These are phyloP conservation scores for Russula earlei DNA, from an alignment of 768 basidiomycete genomes.

Conservation along the genomic window DNA sequence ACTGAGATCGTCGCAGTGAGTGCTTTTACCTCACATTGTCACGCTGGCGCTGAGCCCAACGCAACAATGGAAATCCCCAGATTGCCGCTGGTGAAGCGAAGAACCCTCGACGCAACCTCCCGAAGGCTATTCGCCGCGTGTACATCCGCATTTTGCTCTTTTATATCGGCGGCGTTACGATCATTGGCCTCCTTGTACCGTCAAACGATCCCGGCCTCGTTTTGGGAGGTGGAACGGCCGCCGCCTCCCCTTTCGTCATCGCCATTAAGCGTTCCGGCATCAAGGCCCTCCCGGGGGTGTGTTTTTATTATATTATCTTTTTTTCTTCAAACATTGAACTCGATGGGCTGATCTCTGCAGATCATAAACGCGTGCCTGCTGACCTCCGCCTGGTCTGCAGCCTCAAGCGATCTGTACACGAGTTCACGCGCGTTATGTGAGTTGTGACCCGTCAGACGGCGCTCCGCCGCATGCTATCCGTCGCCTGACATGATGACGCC, in stretches of 20 bases:
- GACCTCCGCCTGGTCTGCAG: conserved; percentile 90
- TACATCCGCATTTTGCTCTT: conserved; percentile 78
- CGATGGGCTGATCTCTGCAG: conserved; percentile 25
- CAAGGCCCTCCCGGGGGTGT: conserved; percentile 67
- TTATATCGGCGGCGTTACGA: conserved; percentile 47
- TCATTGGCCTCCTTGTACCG: conserved; percentile 81
- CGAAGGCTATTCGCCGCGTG: conserved; percentile 49
- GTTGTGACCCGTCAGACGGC: conserved; percentile 23
- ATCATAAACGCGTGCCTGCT: conserved; percentile 77
- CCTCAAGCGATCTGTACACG: conserved; percentile 82
- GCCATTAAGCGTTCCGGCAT: conserved; percentile 85
- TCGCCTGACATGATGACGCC: neutral
- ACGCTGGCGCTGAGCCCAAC: neutral
- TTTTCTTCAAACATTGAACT: conserved; percentile 7
- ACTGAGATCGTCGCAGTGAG: conserved; percentile 88
- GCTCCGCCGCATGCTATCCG: neutral
- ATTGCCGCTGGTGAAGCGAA: conserved; percentile 87
- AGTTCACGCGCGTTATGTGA: conserved; percentile 77
- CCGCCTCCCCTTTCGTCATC: conserved; percentile 84
- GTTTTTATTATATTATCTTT: too few relatives aligned
- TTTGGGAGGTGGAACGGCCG: conserved; percentile 49
- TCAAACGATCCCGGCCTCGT: conserved; percentile 50
- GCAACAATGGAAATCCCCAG: conserved; percentile 27
- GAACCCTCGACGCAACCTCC: conserved; percentile 68
- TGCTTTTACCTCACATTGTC: conserved; percentile 1